These are phyloP conservation scores for Lentinula novae-zelandiae DNA, from an alignment of 1,284 basidiomycete genomes.

Conservation along the genomic window DNA sequence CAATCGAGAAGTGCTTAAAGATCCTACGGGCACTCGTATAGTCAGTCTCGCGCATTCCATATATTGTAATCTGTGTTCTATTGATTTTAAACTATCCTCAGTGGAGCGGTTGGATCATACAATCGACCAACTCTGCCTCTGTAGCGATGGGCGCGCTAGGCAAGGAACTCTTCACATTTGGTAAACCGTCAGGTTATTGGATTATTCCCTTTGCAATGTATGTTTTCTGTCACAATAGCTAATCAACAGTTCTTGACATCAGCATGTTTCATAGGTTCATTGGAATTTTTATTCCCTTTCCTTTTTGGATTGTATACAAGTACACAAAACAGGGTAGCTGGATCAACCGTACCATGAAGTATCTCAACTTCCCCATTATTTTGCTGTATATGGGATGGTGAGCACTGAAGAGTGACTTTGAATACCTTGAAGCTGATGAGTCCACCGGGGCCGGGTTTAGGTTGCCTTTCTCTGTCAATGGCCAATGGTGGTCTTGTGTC, in stretches of 20 bases:
- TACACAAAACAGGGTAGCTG: constrained; percentile 27
- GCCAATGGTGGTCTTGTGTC: constrained; percentile 47
- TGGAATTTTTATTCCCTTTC: constrained; percentile 45
- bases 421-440: neutral
- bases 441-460: neutral
- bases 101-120: constrained; percentile 53
- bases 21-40: constrained; percentile 45
- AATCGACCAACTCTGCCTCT: constrained; percentile 51
- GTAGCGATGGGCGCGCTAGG: constrained; percentile 54
- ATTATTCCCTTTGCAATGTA: constrained; percentile 42
- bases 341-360: constrained; percentile 34
- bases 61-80: neutral
- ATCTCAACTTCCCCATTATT: constrained; percentile 48
- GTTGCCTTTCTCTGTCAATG: constrained; percentile 54
- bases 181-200: constrained; percentile 44
- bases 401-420: neutral
- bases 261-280: constrained; percentile 29
- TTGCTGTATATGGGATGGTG: constrained; percentile 46
- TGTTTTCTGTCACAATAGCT: neutral
- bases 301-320: constrained; percentile 46
- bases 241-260: neutral
- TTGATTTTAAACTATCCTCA: neutral
- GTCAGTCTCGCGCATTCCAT: constrained; percentile 20
- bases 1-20: constrained; percentile 43
- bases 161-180: constrained; percentile 40